A percentile compares a stretch with the other conserved stretches of the same genome.
Conservation (phyloP, 768 basidiomycete genomes). For the Macrocybe gigantea region DNA sequence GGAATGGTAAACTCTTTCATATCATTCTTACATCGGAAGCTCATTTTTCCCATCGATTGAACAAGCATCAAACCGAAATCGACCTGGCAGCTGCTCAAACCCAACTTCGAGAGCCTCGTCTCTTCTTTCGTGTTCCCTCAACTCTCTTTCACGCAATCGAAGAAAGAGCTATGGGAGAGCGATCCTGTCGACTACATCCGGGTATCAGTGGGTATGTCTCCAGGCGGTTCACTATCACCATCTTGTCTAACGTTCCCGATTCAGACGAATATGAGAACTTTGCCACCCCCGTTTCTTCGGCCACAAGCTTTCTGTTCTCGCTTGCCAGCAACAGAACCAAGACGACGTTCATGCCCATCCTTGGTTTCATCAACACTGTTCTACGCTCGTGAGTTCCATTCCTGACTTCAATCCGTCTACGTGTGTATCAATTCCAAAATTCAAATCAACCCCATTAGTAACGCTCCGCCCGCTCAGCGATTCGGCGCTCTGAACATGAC, state of each 20-base stretch:
- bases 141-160: slow-evolving; percentile 67
- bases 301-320: slow-evolving; percentile 74
- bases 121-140: slow-evolving; percentile 83
- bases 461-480: slow-evolving; percentile 53
- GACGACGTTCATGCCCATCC: slow-evolving; percentile 74
- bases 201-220: slow-evolving; percentile 55
- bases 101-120: slow-evolving; percentile 75
- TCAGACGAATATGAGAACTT: slow-evolving; percentile 80
- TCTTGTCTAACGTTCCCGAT: not conserved
- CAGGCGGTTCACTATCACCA: not conserved
- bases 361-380: slow-evolving; percentile 73
- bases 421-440: not conserved
- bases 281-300: slow-evolving; percentile 70
- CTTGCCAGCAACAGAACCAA: slow-evolving; percentile 78
- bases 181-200: slow-evolving; percentile 85
- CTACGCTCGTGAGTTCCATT: slow-evolving; percentile 49
- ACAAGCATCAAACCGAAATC: slow-evolving; percentile 84
- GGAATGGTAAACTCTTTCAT: slow-evolving; percentile 58
- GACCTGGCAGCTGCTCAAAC: slow-evolving; percentile 86
- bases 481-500: slow-evolving; percentile 87
- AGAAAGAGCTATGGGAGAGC: slow-evolving; percentile 66
- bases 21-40: not conserved
- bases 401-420: not conserved
- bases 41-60: not conserved
- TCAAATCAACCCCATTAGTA: slow-evolving; percentile 17